Evolutionary conservation across 768 basidiomycete species (phyloP).

Genomic region (Leccinum aurantiacum): DNA sequence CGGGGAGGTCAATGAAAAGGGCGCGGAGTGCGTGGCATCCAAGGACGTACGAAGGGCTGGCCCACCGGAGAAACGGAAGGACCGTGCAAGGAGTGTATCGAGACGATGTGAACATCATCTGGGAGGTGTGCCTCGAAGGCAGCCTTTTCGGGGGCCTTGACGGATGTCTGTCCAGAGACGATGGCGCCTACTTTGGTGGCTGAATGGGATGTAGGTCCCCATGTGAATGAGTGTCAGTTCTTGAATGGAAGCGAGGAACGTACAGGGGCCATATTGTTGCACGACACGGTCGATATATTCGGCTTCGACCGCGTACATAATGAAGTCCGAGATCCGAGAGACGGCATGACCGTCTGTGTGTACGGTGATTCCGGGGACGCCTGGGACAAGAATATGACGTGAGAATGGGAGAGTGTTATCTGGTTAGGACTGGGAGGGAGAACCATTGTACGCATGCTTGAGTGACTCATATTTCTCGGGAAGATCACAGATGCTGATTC

Average conservation of each 20-base stretch:
- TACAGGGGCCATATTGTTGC: conserved; percentile 87
- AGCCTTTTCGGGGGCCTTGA: conserved; percentile 88
- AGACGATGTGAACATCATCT: conserved; percentile 82
- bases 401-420: conserved; percentile 9
- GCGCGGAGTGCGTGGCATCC: background rate
- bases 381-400: conserved; percentile 33
- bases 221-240: background rate
- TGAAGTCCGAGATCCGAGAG: conserved; percentile 86
- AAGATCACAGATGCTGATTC: conserved; percentile 88
- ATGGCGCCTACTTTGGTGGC: conserved; percentile 92
- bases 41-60: conserved; percentile 76
- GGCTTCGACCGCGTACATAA: conserved; percentile 95
- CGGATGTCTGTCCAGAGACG: conserved; percentile 94
- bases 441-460: conserved; percentile 60
- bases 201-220: conserved; percentile 28
- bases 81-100: conserved; percentile 93
- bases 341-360: conserved; percentile 84
- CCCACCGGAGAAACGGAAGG: conserved; percentile 85
- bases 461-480: conserved; percentile 72
- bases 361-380: conserved; percentile 60
- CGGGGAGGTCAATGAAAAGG: background rate
- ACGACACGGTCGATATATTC: conserved; percentile 85
- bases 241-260: conserved; percentile 25
- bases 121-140: conserved; percentile 93
- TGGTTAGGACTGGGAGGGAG: background rate